These are phyloP conservation scores for Pseudopithomyces chartarum DNA, from an alignment of 2,329 filamentous ascomycete genomes.

Conservation along the genomic window DNA sequence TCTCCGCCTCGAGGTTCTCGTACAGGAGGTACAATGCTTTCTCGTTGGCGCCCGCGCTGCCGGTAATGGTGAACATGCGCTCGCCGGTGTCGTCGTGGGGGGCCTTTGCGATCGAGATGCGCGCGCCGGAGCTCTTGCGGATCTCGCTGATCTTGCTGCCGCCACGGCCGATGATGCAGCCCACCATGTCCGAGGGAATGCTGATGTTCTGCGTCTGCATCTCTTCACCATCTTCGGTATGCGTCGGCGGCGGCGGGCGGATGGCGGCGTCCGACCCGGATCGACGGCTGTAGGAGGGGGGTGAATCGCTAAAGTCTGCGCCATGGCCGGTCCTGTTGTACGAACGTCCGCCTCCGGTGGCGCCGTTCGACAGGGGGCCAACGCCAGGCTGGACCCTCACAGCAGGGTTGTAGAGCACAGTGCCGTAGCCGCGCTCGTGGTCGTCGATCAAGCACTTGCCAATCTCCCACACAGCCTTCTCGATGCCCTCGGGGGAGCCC, in stretches of 20 bases:
- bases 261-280: slow-evolving; percentile 81
- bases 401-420: slow-evolving; percentile 95
- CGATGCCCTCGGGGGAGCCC: slow-evolving; percentile 91
- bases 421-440: slow-evolving; percentile 95
- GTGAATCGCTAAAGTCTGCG: slow-evolving; percentile 91
- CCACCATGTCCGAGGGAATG: slow-evolving; percentile 99
- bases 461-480: slow-evolving; percentile 97
- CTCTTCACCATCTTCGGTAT: slow-evolving; percentile 96
- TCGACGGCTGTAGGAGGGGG: slow-evolving; percentile 72
- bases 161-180: slow-evolving; percentile 94
- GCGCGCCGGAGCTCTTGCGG: slow-evolving; percentile 91
- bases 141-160: slow-evolving; percentile 99
- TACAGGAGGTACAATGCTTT: slow-evolving; percentile 95
- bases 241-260: slow-evolving; percentile 77
- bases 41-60: slow-evolving; percentile 90
- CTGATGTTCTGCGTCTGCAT: slow-evolving; percentile 99
- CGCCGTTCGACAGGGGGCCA: slow-evolving; percentile 58
- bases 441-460: slow-evolving; percentile 98
- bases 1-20: slow-evolving; percentile 98
- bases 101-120: slow-evolving; percentile 97
- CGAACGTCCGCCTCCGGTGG: slow-evolving; percentile 64
- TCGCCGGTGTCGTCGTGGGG: slow-evolving; percentile 97
- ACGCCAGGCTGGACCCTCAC: slow-evolving; percentile 76
- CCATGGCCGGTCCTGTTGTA: slow-evolving; percentile 94
- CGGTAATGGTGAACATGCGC: slow-evolving; percentile 99